phyloP scores from a whole-genome alignment of 1,284 basidiomycete genomes.

The Vanrija pseudolonga region DNA sequence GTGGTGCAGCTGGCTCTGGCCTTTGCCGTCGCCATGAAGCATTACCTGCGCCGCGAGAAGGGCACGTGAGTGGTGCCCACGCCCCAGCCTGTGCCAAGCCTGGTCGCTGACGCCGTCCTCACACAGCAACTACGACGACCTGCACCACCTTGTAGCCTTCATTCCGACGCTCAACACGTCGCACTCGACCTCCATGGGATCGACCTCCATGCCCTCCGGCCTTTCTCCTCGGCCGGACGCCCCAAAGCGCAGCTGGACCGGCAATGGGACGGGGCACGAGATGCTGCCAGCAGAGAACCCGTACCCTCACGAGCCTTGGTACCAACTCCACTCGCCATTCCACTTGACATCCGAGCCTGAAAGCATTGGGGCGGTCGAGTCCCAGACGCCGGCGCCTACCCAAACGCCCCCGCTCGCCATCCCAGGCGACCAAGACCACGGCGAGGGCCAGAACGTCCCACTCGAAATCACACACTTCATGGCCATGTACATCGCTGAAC shows the following conservation, averaged over 20 bases:
- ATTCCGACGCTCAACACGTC: conserved; percentile 37
- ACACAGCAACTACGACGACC: conserved; percentile 35
- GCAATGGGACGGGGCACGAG: too few species aligned
- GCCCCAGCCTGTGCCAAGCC: not conserved
- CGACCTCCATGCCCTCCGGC: too few species aligned
- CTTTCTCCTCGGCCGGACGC: too few species aligned
- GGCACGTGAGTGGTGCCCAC: conserved; percentile 52
- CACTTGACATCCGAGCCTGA: too few species aligned
- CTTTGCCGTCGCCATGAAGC: conserved; percentile 50
- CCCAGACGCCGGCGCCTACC: too few species aligned
- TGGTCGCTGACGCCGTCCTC: not conserved
- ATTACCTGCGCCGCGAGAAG: conserved; percentile 60
- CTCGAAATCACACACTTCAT: conserved; percentile 70
- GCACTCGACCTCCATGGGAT: too few species aligned
- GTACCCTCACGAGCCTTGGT: too few species aligned
- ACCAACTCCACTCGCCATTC: too few species aligned
- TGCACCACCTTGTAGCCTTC: conserved; percentile 35
- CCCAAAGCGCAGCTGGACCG: too few species aligned
- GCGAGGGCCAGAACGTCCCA: conserved; percentile 64
- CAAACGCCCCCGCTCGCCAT: too few species aligned
- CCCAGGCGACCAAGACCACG: conserved; percentile 50
- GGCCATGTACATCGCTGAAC: conserved; percentile 61
- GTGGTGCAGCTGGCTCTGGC: conserved; percentile 68
- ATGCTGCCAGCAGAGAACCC: too few species aligned
- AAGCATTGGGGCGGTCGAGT: not conserved